Base-by-base conservation (phyloP, 257 asterid genomes). In the Cynanchum wilfordii region DNA sequence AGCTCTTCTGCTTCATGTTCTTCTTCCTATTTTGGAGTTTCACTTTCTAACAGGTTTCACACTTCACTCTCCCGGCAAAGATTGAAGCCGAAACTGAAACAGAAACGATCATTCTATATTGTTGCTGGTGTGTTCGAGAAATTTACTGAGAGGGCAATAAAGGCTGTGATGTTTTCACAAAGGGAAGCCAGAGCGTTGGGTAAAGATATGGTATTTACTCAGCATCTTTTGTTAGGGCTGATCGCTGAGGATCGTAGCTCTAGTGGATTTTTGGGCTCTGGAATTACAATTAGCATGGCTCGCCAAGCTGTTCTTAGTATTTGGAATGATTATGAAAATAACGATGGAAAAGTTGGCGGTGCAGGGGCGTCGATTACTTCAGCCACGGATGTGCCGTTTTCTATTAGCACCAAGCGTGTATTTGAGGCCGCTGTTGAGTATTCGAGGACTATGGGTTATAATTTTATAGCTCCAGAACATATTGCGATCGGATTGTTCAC, bases 341-440 rank as follows among this genome's bases (percentile, higher is more conserved):
- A 68, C 51, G 75, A 56, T 10, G 80, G 79, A 27, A 65, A n/a
- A 30, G 47, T 36, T 15, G 84, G 52, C 49, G 72, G 52, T 30
- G 69, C 68, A 71, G 82, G 62, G 80, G 51, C 27, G 66, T 76
- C 94, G 27, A 88, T 74, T 57, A 66, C 83, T 10, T 89, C 95
- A 13, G 96, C 98, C 15, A 87, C 97, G 56, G 97, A 90, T 76
- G 86, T 95, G 79, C 88, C 97, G 16, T 95, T 95, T 77, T 87
- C 97, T 0, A 25, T 83, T 0, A 79, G 86, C 82, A 83, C 96
- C 3, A 95, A 95, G 77, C 84, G 88, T 12, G 96, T 92, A 38
- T 90, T 95, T 72, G 98, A 95, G 87, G 98, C 98, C n/a, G 98
- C 98, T 0, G 97, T 88, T 15, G 99, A 91, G 89, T 95, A 90